Evolutionary conservation across 108 stramenopile species (phyloP), one percentile per base, ranked within the genome.

Genomic region (Conticribra guillardii): DNA sequence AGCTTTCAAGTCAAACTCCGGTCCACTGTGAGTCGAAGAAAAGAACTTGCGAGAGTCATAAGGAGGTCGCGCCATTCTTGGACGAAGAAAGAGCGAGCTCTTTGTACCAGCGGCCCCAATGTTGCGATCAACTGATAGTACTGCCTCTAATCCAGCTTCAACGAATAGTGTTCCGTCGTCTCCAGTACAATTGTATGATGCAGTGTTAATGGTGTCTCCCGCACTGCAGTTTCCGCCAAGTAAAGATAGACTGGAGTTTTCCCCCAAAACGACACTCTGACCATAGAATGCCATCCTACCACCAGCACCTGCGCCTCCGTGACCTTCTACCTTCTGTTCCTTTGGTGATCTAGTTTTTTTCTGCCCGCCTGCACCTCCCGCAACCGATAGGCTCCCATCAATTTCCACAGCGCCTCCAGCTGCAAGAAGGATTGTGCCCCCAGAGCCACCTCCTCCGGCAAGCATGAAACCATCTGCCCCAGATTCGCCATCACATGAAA

Each of bases 381-480:
- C 37, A 0, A 79, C 94, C 7, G 56, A 59, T 9, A 96, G 48
- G 15, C 27, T 65, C 1, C 89, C 87, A 5, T 75, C 57, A 52
- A 86, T 58, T 16, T 54, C 67, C 16, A 89, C 49, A 32, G 57
- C 61, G 17, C 92, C 88, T 3, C 89, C 92, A 44, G 91, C 90
- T 11, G 80, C 73, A 3, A 92, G 57, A 21, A 93, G 54, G 23
- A 96, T 80, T 11, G 79, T 51, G 15, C 92, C 92, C 16, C 94
- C 94, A 26, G 76, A 61, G 9, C 91, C 90, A 23, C 94, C 94
- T 21, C 92, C 92, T 15, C 89, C 92, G 17, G 83, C 86, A 48
- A 64, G 69, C 62, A 71, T 56, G 49, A 73, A 68, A 1, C 74
- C 75, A 69, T 74, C 63, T 55, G 76, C 80, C 30, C 87, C 92